Base-by-base conservation (phyloP, 805 yeast species). In the Candida patagonica region DNA sequence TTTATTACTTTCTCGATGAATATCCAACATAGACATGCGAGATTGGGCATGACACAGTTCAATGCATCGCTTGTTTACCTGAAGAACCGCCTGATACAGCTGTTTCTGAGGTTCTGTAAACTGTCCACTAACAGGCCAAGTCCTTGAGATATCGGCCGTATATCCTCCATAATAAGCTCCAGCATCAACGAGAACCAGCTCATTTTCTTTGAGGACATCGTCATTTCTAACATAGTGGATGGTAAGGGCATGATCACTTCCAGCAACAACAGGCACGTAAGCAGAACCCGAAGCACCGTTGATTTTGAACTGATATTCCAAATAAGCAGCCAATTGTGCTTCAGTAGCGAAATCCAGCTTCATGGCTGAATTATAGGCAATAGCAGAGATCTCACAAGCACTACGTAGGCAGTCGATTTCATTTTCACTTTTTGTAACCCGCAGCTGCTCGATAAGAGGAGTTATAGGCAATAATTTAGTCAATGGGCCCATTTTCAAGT, bases 181-280 rank as follows among this genome's bases (percentile, higher is more conserved):
- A 3, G 97, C 97, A 60, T 92, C 99, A 2, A 92, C 87, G 22
- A 92, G 73, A 6, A 87, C 95, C 68, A 84, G 63, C 46, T 89
- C 96, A 47, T 78, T 86, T 31, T 73, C 71, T 42, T 73, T 72
- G 46, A 92, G 68, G 9, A 81, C 60, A 54, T 85, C 95, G 59
- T 92, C 95, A 54, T 92, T 92, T 43, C 95, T 68, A 0, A 95
- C 88, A 59, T 92, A 92, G 61, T 92, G 99, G 44, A 92, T 89
- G 29, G 89, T 83, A 29, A 92, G 63, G 0, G 96, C 86, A 57
- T 92, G 88, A 22, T 73, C 63, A 1, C 98, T 98, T 25, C 95
- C 80, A 4, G 97, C 99, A 3, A 92, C 94, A 7, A 92, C 99
- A 0, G 99, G 97, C 16, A 88, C 74, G 56, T 92, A 92, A 0